Base-by-base conservation (phyloP, 2,329 filamentous ascomycete species). In the Neonectria ditissima region DNA sequence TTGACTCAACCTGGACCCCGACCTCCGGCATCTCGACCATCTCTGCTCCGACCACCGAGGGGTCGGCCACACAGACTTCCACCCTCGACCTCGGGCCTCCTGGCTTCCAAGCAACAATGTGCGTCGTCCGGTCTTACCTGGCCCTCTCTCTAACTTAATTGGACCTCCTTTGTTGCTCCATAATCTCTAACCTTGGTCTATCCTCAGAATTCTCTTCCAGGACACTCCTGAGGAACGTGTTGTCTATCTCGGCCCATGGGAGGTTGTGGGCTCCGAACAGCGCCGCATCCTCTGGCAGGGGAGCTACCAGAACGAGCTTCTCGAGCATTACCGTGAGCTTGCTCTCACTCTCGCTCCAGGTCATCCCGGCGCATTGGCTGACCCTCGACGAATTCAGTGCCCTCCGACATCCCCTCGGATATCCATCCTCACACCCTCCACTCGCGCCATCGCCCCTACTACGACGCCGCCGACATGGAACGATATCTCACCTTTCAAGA, bases 81-180 rank as follows among this genome's bases (percentile, higher is more conserved):
- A 77, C 83, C 37, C 79, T 85, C 44, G 84, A 86, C 69, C 78
- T 86, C 48, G 83, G 84, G 4, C 84, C 84, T 55, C 84, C 84
- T 34, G 84, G 83, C 55, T 86, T 83, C 67, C 81, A 84, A 78
- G 84, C 84, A 72, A 85, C 83, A 71, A 85, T 86, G 83, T 86
- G 80, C 62, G 72, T 68, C 24, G 62, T 52, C 45, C 11, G 20
- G 22, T 50, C 28, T n/a, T 11, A 10, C 20, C 26, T 39, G 30
- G 34, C 20, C 39, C 59, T 60, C 47, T 59, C 43, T n/a, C 53
- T 51, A 57, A 18, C 34, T 55, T 39, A 20, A 54, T 44, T 26
- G 18, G 51, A 26, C 10, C 18, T 30, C 26, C 48, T 43, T 47
- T 18, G 34, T 63, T 68, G 52, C 65, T 67, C 65, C 39, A 66